phyloP scores from a whole-genome alignment of 805 yeast genomes.

The Ogataea chonburiensis region DNA sequence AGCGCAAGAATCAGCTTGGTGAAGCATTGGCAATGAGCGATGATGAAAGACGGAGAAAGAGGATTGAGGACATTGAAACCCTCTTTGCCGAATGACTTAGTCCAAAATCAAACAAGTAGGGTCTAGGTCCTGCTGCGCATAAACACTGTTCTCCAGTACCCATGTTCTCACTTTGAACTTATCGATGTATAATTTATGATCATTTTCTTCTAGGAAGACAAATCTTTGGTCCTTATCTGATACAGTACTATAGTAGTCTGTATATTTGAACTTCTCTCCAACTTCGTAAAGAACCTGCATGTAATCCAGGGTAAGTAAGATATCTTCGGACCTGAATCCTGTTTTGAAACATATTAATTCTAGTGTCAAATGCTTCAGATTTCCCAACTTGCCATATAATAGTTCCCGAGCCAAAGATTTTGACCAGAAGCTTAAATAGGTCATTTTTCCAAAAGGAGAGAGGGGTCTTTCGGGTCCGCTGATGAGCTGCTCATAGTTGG shows the following conservation, averaged over 20 bases:
- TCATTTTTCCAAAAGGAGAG: constrained; percentile 72
- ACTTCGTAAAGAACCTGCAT: constrained; percentile 44
- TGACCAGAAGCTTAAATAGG: constrained; percentile 79
- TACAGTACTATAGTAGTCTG: constrained; percentile 30
- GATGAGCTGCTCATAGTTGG: constrained; percentile 56
- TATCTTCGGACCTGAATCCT: constrained; percentile 64
- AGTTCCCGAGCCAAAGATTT: constrained; percentile 45
- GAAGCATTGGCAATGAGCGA: constrained; percentile 75
- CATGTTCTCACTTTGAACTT: constrained; percentile 29
- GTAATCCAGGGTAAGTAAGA: constrained; percentile 55
- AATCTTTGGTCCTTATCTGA: constrained; percentile 17
- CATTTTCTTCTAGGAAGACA: constrained; percentile 26
- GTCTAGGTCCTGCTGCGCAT: constrained; percentile 19
- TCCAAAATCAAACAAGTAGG: constrained; percentile 28
- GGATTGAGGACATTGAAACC: constrained; percentile 71
- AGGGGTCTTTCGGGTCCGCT: constrained; percentile 95
- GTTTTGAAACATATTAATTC: constrained; percentile 53
- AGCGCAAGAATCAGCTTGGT: constrained; percentile 76
- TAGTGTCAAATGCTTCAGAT: constrained; percentile 37
- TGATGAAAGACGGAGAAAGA: constrained; percentile 65
- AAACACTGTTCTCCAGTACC: constrained; percentile 27
- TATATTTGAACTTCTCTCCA: constrained; percentile 25
- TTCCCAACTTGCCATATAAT: constrained; percentile 39
- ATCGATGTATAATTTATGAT: constrained; percentile 25
- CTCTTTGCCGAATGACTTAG: constrained; percentile 48